Evolutionary conservation across 176 grass and related monocot species (phyloP).

Genomic region (Musa beccarii): DNA sequence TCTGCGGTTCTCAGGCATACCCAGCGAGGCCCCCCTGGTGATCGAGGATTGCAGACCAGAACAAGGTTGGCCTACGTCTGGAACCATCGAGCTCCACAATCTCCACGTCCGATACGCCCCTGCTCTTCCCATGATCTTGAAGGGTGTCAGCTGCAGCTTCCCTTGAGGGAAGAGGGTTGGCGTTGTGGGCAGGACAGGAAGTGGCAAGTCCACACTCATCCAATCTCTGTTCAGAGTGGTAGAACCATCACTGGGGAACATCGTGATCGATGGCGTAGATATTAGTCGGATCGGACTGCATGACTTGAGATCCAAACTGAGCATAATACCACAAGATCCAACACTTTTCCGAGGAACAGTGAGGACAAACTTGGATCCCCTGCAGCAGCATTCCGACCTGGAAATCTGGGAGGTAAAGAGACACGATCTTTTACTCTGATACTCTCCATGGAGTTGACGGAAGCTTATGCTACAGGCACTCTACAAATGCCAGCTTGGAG

Average conservation of each 20-base stretch:
- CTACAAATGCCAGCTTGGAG: slow-evolving; percentile 52
- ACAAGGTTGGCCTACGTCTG: slow-evolving; percentile 51
- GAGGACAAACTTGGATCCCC: slow-evolving; percentile 68
- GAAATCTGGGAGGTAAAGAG: slow-evolving; percentile 80
- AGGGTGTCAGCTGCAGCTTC: slow-evolving; percentile 75
- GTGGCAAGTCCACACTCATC: slow-evolving; percentile 95
- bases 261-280: slow-evolving; percentile 61
- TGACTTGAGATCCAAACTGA: slow-evolving; percentile 68
- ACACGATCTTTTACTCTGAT: no score
- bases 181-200: slow-evolving; percentile 77
- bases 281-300: slow-evolving; percentile 71
- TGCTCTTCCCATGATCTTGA: slow-evolving; percentile 54
- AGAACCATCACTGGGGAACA: slow-evolving; percentile 57
- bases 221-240: slow-evolving; percentile 84
- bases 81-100: slow-evolving; percentile 55
- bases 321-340: slow-evolving; percentile 88
- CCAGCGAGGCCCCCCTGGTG: slow-evolving; percentile 54
- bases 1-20: slow-evolving; percentile 59
- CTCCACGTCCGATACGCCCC: slow-evolving; percentile 60
- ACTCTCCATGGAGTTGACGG: not conserved
- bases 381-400: slow-evolving; percentile 46
- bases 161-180: slow-evolving; percentile 81
- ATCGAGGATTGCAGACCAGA: slow-evolving; percentile 44
- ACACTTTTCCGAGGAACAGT: slow-evolving; percentile 83
- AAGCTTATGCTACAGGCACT: slow-evolving; percentile 36